Evolutionary conservation across 2,329 filamentous ascomycete species (phyloP), one percentile per base, ranked within the genome.

Genomic region (Alternaria consortialis): DNA sequence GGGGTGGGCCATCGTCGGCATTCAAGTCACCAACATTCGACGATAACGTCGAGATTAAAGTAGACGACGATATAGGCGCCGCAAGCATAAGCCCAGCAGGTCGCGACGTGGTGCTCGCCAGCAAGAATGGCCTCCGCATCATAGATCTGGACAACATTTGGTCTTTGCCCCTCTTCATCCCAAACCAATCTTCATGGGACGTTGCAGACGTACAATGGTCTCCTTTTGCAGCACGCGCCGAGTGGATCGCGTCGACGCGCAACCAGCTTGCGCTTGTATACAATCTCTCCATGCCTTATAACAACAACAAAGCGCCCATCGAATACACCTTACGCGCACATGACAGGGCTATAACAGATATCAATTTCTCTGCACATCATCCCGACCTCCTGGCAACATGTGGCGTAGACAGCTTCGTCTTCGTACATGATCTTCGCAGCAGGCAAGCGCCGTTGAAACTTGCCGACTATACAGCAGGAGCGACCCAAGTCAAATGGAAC

Each of bases 131-230:
- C 47, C 85, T 97, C 56, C 90, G 94, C 74, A 93, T 97, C 68
- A 94, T 97, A 73, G 94, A 97, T 72, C 84, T 97, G 47, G 94
- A 97, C 80, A 93, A 90, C 11, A 93, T 93, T 1, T 95, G 93
- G 75, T 95, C 91, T 61, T 90, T 91, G 9, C 94, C 94, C 17
- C 90, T 93, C 17, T 90, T 93, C 71, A 85, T 97, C 69, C 91
- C 91, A 64, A 92, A 97, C 79, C 91, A 92, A 56, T 89, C 93
- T 43, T 91, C 92, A n/a, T 97, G 94, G 93, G 89, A 97, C 53
- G 94, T 97, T 5, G 93, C 94, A 11, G 94, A 97, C 78, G 94
- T 97, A 31, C 94, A 97, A 79, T 97, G 94, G 94, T 97, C 93
- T 11, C 94, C 94, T 1, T 97, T 97, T 77, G 91, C 94, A 12